Percentiles rank a stretch among this genome's conserved stretches.
Evolutionary conservation across 805 yeast genomes (phyloP).

Genomic region (Barnettozyma vustinii): DNA sequence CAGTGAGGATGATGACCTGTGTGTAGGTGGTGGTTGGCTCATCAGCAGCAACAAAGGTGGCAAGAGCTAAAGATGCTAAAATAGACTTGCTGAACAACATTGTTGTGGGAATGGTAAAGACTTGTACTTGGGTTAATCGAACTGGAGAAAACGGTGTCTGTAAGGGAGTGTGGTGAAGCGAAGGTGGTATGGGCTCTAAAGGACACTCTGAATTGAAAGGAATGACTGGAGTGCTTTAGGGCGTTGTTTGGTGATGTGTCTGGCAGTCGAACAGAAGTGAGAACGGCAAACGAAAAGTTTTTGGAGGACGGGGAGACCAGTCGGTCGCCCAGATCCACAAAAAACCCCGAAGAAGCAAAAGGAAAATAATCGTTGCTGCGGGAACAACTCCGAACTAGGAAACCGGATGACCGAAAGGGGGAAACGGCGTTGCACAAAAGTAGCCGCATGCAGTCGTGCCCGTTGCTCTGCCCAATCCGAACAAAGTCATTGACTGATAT

Average conservation of each 20-base stretch:
- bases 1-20: slow-evolving; percentile 33
- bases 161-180: background rate
- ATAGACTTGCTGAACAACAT: slow-evolving; percentile 25
- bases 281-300: slow-evolving; percentile 3
- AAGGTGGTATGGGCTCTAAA: background rate
- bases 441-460: background rate
- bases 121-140: background rate
- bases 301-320: background rate
- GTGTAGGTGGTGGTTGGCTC: slow-evolving; percentile 32
- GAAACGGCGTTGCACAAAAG: background rate
- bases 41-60: slow-evolving; percentile 17
- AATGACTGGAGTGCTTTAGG: slow-evolving; percentile 27
- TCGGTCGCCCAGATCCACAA: background rate
- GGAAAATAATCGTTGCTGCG: background rate
- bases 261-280: background rate
- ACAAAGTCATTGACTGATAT: too few species aligned
- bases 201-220: slow-evolving; percentile 26
- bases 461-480: background rate
- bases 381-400: background rate
- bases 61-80: slow-evolving; percentile 28
- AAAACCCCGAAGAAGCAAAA: background rate
- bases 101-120: slow-evolving; percentile 2
- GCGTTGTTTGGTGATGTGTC: background rate
- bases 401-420: background rate
- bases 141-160: background rate